Evolutionary conservation across 805 yeast species (phyloP).

Genomic region (Lipomyces starkeyi): DNA sequence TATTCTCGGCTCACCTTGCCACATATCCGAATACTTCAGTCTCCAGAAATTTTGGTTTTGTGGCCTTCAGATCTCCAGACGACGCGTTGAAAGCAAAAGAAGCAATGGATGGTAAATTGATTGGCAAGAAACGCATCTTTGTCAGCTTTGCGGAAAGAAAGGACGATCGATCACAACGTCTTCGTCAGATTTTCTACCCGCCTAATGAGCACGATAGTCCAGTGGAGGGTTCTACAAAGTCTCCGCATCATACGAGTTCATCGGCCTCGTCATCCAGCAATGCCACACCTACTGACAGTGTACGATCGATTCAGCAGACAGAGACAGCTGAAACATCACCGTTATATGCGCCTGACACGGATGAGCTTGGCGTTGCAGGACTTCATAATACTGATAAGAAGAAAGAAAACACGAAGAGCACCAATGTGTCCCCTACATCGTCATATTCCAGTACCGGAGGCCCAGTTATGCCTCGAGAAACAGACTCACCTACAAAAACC

Average conservation of each 20-base stretch:
- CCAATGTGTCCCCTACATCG: background rate
- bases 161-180: slow-evolving; percentile 4
- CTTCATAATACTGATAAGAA: background rate
- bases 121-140: slow-evolving; percentile 25
- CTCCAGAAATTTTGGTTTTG: slow-evolving; percentile 35
- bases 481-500: background rate
- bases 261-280: background rate
- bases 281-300: background rate
- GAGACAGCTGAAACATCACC: background rate
- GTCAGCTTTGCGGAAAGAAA: slow-evolving; percentile 33
- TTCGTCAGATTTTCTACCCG: background rate
- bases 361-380: background rate
- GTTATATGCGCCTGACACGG: background rate
- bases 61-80: slow-evolving; percentile 26
- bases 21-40: slow-evolving; percentile 12
- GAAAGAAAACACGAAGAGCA: slow-evolving; percentile 2
- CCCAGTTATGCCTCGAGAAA: background rate
- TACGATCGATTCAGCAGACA: background rate
- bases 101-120: slow-evolving; percentile 24
- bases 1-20: slow-evolving; percentile 23
- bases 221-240: background rate
- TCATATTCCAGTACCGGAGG: slow-evolving; percentile 2
- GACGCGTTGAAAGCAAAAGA: slow-evolving; percentile 25
- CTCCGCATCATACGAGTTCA: background rate
- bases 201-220: background rate